Evolutionary conservation across 805 yeast genomes (phyloP).

Genomic region (Metschnikowia picachoensis): DNA sequence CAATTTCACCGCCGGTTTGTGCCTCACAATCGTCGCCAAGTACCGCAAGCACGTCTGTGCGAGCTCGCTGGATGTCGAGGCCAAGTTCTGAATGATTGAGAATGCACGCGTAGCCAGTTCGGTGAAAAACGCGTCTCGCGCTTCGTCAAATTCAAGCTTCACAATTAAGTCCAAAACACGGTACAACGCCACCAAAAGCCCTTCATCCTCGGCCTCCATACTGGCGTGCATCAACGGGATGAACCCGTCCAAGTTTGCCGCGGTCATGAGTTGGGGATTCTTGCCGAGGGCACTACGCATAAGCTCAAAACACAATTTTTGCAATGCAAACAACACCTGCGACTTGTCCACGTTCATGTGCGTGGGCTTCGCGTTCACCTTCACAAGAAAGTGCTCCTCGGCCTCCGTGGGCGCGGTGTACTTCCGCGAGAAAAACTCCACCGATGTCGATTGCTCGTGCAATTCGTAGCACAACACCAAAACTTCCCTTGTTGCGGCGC

Average conservation of each 20-base stretch:
- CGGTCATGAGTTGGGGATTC: slow-evolving; percentile 56
- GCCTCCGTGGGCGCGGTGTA: slow-evolving; percentile 29
- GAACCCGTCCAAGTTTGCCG: slow-evolving; percentile 63
- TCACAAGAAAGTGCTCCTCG: slow-evolving; percentile 71
- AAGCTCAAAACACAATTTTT: slow-evolving; percentile 72
- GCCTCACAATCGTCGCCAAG: slow-evolving; percentile 67
- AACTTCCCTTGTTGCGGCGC: slow-evolving; percentile 52
- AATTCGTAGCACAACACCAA: slow-evolving; percentile 73
- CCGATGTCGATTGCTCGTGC: slow-evolving; percentile 45
- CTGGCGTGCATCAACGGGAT: slow-evolving; percentile 66
- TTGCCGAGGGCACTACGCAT: slow-evolving; percentile 66
- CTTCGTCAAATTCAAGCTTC: slow-evolving; percentile 58
- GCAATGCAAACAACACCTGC: slow-evolving; percentile 57
- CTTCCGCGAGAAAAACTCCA: slow-evolving; percentile 5
- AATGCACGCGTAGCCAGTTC: slow-evolving; percentile 58
- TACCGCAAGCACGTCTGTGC: slow-evolving; percentile 78
- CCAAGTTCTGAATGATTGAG: slow-evolving; percentile 65
- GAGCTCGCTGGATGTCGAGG: slow-evolving; percentile 72
- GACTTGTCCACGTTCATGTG: slow-evolving; percentile 54
- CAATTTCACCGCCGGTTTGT: slow-evolving; percentile 59
- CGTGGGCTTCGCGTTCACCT: slow-evolving; percentile 56
- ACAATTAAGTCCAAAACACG: slow-evolving; percentile 58
- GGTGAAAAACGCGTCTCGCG: slow-evolving; percentile 49
- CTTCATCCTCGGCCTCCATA: slow-evolving; percentile 66
- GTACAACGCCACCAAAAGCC: slow-evolving; percentile 66